Evolutionary conservation across 2,329 filamentous ascomycete genomes (phyloP), one percentile per base, ranked within the genome.

Genomic region (Aspergillus sp.): DNA sequence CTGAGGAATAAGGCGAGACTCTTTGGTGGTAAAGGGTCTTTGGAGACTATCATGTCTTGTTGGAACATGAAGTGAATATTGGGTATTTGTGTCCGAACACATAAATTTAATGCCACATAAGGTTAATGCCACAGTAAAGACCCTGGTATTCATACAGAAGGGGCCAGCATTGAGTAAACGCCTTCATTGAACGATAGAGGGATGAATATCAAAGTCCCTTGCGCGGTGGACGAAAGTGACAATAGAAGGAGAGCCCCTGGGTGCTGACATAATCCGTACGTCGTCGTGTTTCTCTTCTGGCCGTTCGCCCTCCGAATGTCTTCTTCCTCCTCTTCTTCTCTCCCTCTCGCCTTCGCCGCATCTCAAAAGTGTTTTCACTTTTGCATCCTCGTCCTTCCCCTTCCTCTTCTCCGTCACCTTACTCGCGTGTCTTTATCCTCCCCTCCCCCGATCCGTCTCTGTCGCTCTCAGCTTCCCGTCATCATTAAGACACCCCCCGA

Each of bases 191-290:
- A 29, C 25, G 11, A 10, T 29, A 29, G 25, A 29, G 25, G 25
- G 25, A 29, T 9, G 25, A 29, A 29, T 29, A 29, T 29, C 34
- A 38, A 38, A 38, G 44, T 45, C 41, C 40, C 47, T 50, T 50
- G 48, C 31, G 31, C 9, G 7, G 45, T 4, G 6, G 21, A 16
- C 7, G 9, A 13, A 17, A n/a, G n/a, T 32, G 43, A 32, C 9
- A 32, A 21, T 40, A 16, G 19, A 17, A 21, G 16, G 29, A 10
- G 13, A 25, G 17, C 49, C 49, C 43, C 45, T 29, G 40, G n/a
- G 31, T 19, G 48, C 54, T 61, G 56, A 61, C 54, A 54, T 61
- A 61, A 61, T 51, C 59, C 32, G 16, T 13, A 21, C 40, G 23
- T 46, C 34, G 43, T 45, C 48, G 43, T 52, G 50, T 38, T 48